Evolutionary conservation across 2,329 filamentous ascomycete species (phyloP).

Genomic region (Colletotrichum sansevieriae): DNA sequence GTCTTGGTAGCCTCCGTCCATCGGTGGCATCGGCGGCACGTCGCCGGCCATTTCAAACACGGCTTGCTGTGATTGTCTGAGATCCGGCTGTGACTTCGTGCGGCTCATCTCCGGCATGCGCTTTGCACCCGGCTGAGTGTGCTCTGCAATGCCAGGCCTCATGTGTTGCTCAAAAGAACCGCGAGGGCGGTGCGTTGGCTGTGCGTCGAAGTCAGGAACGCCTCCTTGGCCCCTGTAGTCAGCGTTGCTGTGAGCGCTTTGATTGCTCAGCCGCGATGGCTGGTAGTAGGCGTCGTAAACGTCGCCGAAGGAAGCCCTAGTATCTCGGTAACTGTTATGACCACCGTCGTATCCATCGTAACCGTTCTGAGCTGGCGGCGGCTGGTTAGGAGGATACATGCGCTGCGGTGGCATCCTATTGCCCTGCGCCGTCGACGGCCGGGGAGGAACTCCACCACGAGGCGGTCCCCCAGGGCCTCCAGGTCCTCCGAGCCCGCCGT

Average conservation of each 20-base stretch:
- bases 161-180: conserved; percentile 64
- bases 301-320: conserved; percentile 44
- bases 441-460: conserved; percentile 61
- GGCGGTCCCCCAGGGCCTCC: conserved; percentile 48
- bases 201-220: conserved; percentile 59
- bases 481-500: conserved; percentile 5
- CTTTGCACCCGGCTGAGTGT: conserved; percentile 63
- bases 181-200: conserved; percentile 44
- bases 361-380: conserved; percentile 47
- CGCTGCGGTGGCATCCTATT: conserved; percentile 67
- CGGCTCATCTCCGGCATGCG: conserved; percentile 67
- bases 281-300: conserved; percentile 47
- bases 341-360: conserved; percentile 51
- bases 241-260: conserved; percentile 43
- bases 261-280: conserved; percentile 45
- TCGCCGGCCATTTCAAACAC: conserved; percentile 81
- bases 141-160: conserved; percentile 53
- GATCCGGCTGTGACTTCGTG: conserved; percentile 76
- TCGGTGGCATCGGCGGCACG: conserved; percentile 66
- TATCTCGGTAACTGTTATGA: conserved; percentile 50
- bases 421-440: conserved; percentile 68
- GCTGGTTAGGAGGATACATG: conserved; percentile 61
- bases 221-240: conserved; percentile 42
- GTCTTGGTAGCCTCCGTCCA: conserved; percentile 46
- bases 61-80: conserved; percentile 74